Conservation (phyloP, 192 early-diverging fungal genomes). For the Coemansia sp. region DNA sequence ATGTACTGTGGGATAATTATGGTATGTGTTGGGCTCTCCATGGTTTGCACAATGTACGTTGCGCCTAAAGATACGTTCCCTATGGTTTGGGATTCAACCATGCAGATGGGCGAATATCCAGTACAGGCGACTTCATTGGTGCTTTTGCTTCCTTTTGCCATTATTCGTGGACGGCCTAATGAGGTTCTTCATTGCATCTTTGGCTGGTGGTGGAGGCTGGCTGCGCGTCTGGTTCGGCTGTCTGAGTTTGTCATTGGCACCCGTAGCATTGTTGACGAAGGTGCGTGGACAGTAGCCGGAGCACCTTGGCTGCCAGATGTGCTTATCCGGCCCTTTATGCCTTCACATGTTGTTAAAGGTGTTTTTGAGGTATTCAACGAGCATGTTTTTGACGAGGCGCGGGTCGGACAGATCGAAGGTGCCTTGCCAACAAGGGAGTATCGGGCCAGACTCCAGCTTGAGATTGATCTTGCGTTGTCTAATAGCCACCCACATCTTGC, state of each 20-base stretch:
- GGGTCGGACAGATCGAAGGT: constrained; percentile 8
- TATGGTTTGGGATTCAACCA: constrained; percentile 23
- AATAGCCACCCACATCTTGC: constrained; percentile 48
- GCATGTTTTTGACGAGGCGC: constrained; percentile 20
- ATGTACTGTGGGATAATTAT: constrained; percentile 85
- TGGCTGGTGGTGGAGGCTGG: constrained; percentile 71
- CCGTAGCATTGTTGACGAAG: constrained; percentile 73
- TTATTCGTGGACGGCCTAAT: constrained; percentile 64
- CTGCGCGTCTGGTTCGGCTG: constrained; percentile 67
- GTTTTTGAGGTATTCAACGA: constrained; percentile 36
- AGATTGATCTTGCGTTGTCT: constrained; percentile 47
- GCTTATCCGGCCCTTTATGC: constrained; percentile 54
- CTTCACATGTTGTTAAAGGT: constrained; percentile 54
- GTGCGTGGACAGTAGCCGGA: constrained; percentile 56
- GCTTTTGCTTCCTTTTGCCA: constrained; percentile 68
- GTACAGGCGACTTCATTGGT: constrained; percentile 74
- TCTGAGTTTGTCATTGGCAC: constrained; percentile 83
- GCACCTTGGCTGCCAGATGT: constrained; percentile 57
- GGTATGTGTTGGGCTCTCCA: constrained; percentile 67
- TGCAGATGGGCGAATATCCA: constrained; percentile 60
- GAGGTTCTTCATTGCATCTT: constrained; percentile 60
- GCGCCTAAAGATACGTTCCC: constrained; percentile 26
- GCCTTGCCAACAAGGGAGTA: constrained; percentile 34
- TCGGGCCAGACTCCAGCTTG: constrained; percentile 23
- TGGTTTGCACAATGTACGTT: constrained; percentile 9